Conservation (phyloP, 257 asterid genomes). For the Datura wrightii region DNA sequence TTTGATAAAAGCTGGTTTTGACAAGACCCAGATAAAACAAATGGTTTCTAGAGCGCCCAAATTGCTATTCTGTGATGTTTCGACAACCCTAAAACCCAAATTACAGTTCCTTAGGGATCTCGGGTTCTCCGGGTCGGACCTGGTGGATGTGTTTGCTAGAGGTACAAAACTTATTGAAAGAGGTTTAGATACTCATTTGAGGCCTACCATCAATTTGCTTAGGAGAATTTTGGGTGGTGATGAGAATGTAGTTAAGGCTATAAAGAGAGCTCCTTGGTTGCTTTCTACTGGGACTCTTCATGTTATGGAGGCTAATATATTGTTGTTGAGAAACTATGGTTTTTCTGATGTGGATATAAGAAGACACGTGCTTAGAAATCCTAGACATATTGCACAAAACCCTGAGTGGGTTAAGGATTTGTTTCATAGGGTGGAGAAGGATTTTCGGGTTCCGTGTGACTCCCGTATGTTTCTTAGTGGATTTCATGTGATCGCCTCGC, state of each 20-base stretch:
- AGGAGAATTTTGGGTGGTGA: slow-evolving; percentile 18
- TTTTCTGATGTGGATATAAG: neutral
- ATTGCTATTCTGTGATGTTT: neutral
- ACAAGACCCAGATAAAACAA: slow-evolving; percentile 23
- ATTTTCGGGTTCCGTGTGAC: slow-evolving; percentile 17
- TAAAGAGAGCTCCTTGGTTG: neutral
- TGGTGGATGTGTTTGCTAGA: neutral
- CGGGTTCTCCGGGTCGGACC: slow-evolving; percentile 25
- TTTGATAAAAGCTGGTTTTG: slow-evolving; percentile 23
- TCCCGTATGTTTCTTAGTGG: slow-evolving; percentile 27
- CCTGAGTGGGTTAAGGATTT: slow-evolving; percentile 25
- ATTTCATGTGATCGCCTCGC: neutral
- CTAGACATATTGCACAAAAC: neutral
- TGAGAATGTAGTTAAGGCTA: neutral
- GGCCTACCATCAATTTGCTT: neutral
- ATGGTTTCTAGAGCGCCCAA: slow-evolving; percentile 9
- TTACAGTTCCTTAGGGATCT: slow-evolving; percentile 10
- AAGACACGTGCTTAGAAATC: neutral
- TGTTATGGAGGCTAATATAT: neutral
- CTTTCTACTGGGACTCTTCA: neutral
- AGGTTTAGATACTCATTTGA: slow-evolving; percentile 6
- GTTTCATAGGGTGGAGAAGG: slow-evolving; percentile 11
- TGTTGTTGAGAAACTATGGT: neutral
- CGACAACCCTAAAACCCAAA: slow-evolving; percentile 35
- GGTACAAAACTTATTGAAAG: neutral